These are phyloP conservation scores for Hansenula sp. DNA, from an alignment of 1,139 yeast genomes.

Conservation along the genomic window DNA sequence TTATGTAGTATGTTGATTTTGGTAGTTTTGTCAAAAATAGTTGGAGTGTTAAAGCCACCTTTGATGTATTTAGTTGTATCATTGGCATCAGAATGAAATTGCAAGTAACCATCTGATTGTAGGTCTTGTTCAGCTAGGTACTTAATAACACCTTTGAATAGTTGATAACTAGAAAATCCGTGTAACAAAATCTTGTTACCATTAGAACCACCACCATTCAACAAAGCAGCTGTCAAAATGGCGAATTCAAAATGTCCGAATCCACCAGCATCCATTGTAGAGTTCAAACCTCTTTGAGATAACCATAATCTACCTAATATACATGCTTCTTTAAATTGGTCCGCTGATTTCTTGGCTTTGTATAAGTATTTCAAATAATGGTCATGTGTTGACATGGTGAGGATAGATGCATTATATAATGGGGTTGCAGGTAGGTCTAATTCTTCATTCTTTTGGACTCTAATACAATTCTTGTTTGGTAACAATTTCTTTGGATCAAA, in stretches of 20 bases:
- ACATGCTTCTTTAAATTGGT: conserved; percentile 86
- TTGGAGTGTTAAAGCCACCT: conserved; percentile 66
- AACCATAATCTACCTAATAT: conserved; percentile 87
- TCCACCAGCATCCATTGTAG: conserved; percentile 58
- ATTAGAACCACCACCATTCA: conserved; percentile 78
- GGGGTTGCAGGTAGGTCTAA: conserved; percentile 73
- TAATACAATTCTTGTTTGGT: conserved; percentile 75
- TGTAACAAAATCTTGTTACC: conserved; percentile 74
- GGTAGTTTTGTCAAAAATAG: conserved; percentile 70
- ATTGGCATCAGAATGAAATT: conserved; percentile 54
- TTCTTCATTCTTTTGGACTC: conserved; percentile 50
- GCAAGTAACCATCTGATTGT: conserved; percentile 54
- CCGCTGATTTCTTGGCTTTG: conserved; percentile 70
- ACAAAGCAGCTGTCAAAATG: conserved; percentile 69
- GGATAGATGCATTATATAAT: conserved; percentile 73
- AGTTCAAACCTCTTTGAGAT: conserved; percentile 74
- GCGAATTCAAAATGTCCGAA: conserved; percentile 93
- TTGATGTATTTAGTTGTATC: conserved; percentile 47
- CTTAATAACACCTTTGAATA: conserved; percentile 82
- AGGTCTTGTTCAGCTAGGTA: conserved; percentile 79
- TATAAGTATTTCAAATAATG: conserved; percentile 72
- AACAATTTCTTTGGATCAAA: conserved; percentile 74
- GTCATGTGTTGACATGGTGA: conserved; percentile 64
- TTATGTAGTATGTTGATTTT: conserved; percentile 80
- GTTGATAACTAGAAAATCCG: conserved; percentile 90